phyloP scores from a whole-genome alignment of 768 basidiomycete species.

The Serendipita sp. region DNA sequence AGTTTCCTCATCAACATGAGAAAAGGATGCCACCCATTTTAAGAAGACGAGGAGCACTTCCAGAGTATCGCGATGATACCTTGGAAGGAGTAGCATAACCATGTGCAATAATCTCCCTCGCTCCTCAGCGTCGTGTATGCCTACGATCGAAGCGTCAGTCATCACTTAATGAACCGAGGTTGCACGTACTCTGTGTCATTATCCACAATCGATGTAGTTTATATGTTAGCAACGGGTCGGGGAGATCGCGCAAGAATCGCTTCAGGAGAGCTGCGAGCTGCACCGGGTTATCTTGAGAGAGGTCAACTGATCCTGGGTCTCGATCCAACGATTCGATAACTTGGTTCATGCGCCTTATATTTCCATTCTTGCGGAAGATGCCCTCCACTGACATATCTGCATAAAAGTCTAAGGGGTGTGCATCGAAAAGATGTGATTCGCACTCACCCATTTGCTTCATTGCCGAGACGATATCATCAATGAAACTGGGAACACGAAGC shows the following conservation, averaged over 20 bases:
- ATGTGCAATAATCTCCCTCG: constrained; percentile 74
- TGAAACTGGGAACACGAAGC: constrained; percentile 86
- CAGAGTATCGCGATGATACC: constrained; percentile 90
- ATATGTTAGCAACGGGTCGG: constrained; percentile 91
- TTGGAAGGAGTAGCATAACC: constrained; percentile 73
- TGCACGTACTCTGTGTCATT: constrained; percentile 64
- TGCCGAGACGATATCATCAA: constrained; percentile 94
- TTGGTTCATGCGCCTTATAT: constrained; percentile 84
- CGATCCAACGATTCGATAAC: constrained; percentile 86
- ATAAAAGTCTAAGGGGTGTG: constrained; percentile 2
- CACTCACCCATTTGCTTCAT: constrained; percentile 96
- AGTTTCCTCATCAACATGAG: constrained; percentile 92
- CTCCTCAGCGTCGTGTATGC: constrained; percentile 55
- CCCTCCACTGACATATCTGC: constrained; percentile 98
- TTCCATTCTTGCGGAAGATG: constrained; percentile 96
- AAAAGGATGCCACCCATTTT: constrained; percentile 99
- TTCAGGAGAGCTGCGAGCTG: constrained; percentile 94
- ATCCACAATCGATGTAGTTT: constrained; percentile 82
- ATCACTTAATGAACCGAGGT: background rate
- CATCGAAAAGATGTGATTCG: background rate
- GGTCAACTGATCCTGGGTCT: constrained; percentile 82
- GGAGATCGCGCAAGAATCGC: constrained; percentile 91
- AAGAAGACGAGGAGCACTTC: constrained; percentile 97
- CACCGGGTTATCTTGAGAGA: constrained; percentile 89
- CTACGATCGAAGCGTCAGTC: constrained; percentile 25